phyloP scores from a whole-genome alignment of 352 stramenopile genomes.

The Phytophthora pisi region DNA sequence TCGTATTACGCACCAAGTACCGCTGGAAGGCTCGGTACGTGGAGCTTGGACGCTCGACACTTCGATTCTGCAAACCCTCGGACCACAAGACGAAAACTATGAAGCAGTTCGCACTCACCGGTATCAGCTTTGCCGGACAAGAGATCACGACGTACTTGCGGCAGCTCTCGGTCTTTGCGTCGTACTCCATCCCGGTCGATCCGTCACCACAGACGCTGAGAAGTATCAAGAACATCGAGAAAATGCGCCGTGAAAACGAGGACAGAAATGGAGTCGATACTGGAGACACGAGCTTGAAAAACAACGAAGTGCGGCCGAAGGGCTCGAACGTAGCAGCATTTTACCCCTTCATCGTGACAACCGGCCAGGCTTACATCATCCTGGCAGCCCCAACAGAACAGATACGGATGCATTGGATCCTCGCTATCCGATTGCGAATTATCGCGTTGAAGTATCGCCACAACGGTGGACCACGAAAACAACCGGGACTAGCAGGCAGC shows the following conservation, averaged over 20 bases:
- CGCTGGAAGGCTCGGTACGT: slow-evolving; percentile 63
- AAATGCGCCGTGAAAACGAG: slow-evolving; percentile 34
- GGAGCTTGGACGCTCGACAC: slow-evolving; percentile 58
- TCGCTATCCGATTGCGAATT: slow-evolving; percentile 68
- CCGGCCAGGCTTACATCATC: slow-evolving; percentile 56
- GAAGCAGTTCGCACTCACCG: slow-evolving; percentile 74
- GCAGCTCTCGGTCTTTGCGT: slow-evolving; percentile 39
- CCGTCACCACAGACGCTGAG: slow-evolving; percentile 41
- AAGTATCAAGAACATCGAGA: slow-evolving; percentile 37
- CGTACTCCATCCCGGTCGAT: slow-evolving; percentile 46
- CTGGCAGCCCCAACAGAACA: slow-evolving; percentile 51
- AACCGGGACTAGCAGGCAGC: not conserved
- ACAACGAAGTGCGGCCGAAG: slow-evolving; percentile 18
- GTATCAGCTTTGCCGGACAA: slow-evolving; percentile 57
- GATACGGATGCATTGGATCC: slow-evolving; percentile 63
- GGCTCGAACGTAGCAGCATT: slow-evolving; percentile 26
- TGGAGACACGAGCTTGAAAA: slow-evolving; percentile 10
- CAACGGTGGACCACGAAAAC: slow-evolving; percentile 30
- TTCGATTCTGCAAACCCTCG: slow-evolving; percentile 58
- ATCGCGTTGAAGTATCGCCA: slow-evolving; percentile 69
- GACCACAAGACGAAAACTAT: slow-evolving; percentile 54
- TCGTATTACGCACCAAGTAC: slow-evolving; percentile 68
- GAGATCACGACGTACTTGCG: slow-evolving; percentile 63
- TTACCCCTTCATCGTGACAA: slow-evolving; percentile 70
- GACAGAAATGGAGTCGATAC: slow-evolving; percentile 18